phyloP scores from a whole-genome alignment of 2,329 filamentous ascomycete species.

The Apiospora aurea region DNA sequence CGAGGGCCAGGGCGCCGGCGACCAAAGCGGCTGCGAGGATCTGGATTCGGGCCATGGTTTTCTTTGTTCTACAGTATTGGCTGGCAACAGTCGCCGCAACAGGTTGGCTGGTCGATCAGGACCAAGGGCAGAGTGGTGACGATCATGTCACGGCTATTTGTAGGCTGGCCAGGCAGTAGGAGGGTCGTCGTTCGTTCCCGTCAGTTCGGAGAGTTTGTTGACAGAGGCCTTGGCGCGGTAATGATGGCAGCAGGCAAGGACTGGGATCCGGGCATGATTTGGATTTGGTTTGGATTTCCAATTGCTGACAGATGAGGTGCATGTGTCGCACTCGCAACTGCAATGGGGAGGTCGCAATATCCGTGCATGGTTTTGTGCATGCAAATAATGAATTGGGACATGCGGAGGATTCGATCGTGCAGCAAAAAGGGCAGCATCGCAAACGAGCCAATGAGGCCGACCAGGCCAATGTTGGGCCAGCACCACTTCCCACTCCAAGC shows the following conservation, averaged over 20 bases:
- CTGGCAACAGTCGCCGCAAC: background rate
- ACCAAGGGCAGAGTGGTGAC: background rate
- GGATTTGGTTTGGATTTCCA: background rate
- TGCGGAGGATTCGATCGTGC: slow-evolving; percentile 5
- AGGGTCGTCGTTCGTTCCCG: background rate
- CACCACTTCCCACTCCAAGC: background rate
- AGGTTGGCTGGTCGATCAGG: background rate
- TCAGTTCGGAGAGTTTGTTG: slow-evolving; percentile 1
- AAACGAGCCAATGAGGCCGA: background rate
- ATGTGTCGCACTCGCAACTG: background rate
- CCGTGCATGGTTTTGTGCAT: background rate
- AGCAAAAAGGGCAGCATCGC: background rate
- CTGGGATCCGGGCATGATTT: background rate
- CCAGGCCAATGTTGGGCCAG: background rate
- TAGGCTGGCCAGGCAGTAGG: background rate
- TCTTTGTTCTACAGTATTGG: no score
- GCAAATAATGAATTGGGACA: background rate
- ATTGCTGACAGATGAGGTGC: background rate
- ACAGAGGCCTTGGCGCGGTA: background rate
- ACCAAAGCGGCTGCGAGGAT: background rate
- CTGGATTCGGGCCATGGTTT: background rate
- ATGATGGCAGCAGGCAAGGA: background rate
- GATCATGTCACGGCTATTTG: background rate
- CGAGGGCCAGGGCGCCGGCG: background rate
- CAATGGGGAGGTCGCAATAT: background rate